Conservation (phyloP, 2,329 filamentous ascomycete species). For the Trichoderma sp. region DNA sequence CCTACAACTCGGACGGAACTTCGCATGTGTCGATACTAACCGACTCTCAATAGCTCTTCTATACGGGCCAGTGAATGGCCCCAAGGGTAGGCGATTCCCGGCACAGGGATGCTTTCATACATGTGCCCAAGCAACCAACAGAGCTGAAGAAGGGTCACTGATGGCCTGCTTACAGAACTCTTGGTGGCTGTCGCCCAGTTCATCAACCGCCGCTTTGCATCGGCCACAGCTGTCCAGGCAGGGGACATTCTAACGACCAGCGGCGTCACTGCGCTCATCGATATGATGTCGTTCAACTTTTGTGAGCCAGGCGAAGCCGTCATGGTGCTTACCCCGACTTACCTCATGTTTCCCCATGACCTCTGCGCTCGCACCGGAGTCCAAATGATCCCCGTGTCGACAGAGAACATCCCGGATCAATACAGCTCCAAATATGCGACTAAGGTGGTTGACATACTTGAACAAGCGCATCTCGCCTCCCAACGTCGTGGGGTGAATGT, state of each 20-base stretch:
- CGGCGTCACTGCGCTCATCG: not conserved
- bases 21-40: not conserved
- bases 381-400: not conserved
- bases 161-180: not conserved
- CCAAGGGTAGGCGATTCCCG: not conserved
- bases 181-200: not conserved
- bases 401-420: not conserved
- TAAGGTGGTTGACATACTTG: not conserved
- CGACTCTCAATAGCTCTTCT: not conserved
- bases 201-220: not conserved
- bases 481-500: not conserved
- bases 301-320: not conserved
- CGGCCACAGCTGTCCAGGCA: not conserved
- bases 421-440: not conserved
- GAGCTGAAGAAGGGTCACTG: not conserved
- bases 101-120: too few species aligned
- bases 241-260: not conserved
- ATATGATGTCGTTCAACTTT: not conserved
- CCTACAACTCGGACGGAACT: not conserved
- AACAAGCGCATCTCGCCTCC: not conserved
- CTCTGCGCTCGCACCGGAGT: not conserved
- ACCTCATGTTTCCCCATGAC: not conserved
- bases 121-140: not conserved
- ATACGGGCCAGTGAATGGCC: not conserved
- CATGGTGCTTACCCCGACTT: not conserved